Conservation (phyloP, 2,329 filamentous ascomycete genomes). For the Pezicula carpinea region DNA sequence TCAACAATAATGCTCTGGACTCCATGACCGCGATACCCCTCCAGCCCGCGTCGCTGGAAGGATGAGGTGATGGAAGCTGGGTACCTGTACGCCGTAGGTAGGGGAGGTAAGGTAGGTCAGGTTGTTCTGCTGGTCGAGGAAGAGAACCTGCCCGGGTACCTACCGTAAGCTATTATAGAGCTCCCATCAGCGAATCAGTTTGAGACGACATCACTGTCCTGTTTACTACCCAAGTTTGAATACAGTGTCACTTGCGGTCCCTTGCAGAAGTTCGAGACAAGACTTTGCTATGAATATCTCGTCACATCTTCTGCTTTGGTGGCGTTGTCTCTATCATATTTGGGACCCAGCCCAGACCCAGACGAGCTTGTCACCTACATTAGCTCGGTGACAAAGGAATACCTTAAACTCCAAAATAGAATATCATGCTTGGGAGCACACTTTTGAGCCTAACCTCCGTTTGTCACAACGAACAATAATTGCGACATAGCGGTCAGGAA, state of each 20-base stretch:
- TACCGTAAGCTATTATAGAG: no score
- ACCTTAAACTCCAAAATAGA: conserved; percentile 3
- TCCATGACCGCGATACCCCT: background rate
- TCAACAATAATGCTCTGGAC: background rate
- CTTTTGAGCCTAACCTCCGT: background rate
- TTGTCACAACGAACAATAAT: background rate
- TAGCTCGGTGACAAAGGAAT: background rate
- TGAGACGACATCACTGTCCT: no score
- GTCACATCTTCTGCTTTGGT: background rate
- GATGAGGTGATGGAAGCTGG: no score
- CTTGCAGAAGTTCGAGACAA: no score
- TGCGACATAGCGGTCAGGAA: background rate
- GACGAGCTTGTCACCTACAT: background rate
- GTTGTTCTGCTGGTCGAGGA: no score
- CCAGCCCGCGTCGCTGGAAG: no score
- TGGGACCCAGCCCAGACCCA: background rate
- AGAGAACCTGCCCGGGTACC: no score
- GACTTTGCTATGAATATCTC: background rate
- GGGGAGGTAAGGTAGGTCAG: no score
- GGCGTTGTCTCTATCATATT: background rate
- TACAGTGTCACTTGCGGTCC: no score
- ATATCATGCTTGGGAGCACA: background rate
- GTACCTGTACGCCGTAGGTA: no score
- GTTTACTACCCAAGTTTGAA: no score
- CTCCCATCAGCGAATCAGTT: no score